Conservation (phyloP, 768 basidiomycete species). For the Roridomyces roridus region DNA sequence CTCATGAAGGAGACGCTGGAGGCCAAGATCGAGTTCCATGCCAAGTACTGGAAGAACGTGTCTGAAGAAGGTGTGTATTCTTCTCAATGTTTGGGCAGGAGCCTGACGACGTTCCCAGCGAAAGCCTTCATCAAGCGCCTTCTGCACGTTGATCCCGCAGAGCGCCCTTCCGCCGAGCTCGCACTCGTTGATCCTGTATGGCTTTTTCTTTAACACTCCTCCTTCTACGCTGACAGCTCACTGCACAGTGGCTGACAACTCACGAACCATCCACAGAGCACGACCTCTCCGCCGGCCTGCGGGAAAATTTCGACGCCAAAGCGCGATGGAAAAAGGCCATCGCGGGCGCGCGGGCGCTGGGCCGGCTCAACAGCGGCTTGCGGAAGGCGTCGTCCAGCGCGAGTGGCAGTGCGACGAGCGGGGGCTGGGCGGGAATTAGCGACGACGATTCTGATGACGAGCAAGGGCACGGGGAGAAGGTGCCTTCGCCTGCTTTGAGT, state of each 20-base stretch:
- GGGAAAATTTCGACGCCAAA: slow-evolving; percentile 81
- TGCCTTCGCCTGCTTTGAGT: no score
- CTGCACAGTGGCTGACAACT: slow-evolving; percentile 72
- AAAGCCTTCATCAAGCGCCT: slow-evolving; percentile 82
- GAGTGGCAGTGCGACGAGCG: slow-evolving; percentile 32
- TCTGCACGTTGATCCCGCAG: slow-evolving; percentile 70
- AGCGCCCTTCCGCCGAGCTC: slow-evolving; percentile 75
- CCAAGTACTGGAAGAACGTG: slow-evolving; percentile 93
- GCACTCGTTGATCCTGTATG: slow-evolving; percentile 73
- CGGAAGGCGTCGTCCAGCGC: slow-evolving; percentile 39
- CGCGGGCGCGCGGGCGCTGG: slow-evolving; percentile 48
- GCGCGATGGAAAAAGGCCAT: slow-evolving; percentile 81
- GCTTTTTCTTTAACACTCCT: no score
- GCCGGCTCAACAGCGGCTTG: slow-evolving; percentile 41
- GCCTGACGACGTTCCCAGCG: slow-evolving; percentile 50
- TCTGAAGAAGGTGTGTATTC: slow-evolving; percentile 66
- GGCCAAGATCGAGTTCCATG: slow-evolving; percentile 90
- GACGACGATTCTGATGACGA: slow-evolving; percentile 41
- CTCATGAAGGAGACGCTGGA: slow-evolving; percentile 85
- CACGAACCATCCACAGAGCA: slow-evolving; percentile 70
- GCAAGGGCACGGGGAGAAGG: slow-evolving; percentile 3
- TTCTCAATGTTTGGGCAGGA: neutral
- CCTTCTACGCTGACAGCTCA: no score
- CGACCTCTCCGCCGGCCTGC: slow-evolving; percentile 75
- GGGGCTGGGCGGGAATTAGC: slow-evolving; percentile 37